phyloP scores from a whole-genome alignment of 805 yeast species.

The Kazachstania bromeliacearum region DNA sequence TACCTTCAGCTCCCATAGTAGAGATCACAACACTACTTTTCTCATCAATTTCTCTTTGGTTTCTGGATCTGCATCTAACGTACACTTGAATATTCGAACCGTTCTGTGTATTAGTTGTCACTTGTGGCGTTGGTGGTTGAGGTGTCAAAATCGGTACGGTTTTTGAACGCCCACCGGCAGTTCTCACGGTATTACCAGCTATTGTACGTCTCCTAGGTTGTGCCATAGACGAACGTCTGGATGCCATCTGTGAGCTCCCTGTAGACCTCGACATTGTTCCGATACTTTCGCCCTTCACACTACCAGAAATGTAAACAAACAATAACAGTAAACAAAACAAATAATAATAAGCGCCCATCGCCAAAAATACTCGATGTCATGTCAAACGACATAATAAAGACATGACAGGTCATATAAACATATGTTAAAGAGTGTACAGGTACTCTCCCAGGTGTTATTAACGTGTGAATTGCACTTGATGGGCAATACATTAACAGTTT shows the following conservation, averaged over 20 bases:
- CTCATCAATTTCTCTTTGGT: constrained; percentile 44
- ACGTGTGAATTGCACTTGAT: too few species aligned
- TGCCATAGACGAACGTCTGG: neutral
- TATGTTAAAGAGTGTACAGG: too few species aligned
- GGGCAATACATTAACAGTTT: too few species aligned
- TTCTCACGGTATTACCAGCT: neutral
- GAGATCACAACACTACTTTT: constrained; percentile 49
- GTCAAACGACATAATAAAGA: too few species aligned
- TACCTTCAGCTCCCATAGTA: constrained; percentile 37
- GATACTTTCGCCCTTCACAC: too few species aligned
- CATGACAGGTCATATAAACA: too few species aligned
- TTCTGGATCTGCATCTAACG: constrained; percentile 49
- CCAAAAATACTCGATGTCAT: too few species aligned
- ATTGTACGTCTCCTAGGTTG: constrained; percentile 1
- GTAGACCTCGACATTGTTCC: too few species aligned
- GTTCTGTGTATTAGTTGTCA: constrained; percentile 1
- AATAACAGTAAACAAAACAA: too few species aligned
- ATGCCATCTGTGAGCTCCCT: neutral
- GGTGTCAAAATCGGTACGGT: neutral
- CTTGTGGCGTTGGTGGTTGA: neutral
- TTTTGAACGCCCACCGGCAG: neutral
- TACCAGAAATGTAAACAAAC: too few species aligned
- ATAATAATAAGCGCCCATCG: too few species aligned
- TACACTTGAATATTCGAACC: constrained; percentile 41
- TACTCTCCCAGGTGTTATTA: too few species aligned